Evolutionary conservation across 352 stramenopile genomes (phyloP).

Genomic region (Phytophthora kernoviae): DNA sequence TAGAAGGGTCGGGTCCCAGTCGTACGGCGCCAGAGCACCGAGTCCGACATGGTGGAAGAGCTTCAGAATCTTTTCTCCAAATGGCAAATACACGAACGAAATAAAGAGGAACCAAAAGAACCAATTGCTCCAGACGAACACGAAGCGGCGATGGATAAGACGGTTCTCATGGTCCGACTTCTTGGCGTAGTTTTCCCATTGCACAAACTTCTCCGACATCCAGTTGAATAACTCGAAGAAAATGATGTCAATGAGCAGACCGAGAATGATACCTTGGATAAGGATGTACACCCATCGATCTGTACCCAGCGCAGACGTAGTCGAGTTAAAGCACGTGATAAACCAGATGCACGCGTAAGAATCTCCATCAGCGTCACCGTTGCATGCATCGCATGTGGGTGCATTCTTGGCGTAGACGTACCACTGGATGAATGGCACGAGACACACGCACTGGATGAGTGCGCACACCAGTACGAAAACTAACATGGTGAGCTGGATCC

Average conservation of each 20-base stretch:
- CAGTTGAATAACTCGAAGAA: constrained; percentile 91
- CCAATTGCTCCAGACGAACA: constrained; percentile 93
- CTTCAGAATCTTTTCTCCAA: constrained; percentile 69
- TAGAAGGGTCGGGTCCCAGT: constrained; percentile 71
- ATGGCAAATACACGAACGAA: constrained; percentile 90
- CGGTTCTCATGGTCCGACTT: constrained; percentile 90
- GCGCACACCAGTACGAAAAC: constrained; percentile 80
- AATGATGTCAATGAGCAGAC: constrained; percentile 89
- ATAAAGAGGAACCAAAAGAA: constrained; percentile 93
- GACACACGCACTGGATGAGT: constrained; percentile 79
- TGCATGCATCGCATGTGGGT: constrained; percentile 67
- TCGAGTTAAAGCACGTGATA: constrained; percentile 82
- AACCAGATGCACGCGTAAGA: constrained; percentile 82
- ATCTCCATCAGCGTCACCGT: constrained; percentile 34
- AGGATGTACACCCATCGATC: constrained; percentile 91
- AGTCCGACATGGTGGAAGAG: constrained; percentile 59
- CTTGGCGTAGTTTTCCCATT: constrained; percentile 87
- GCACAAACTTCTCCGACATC: constrained; percentile 87
- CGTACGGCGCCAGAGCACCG: constrained; percentile 64
- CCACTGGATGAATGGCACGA: constrained; percentile 90
- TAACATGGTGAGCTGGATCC: constrained; percentile 88
- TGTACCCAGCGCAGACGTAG: constrained; percentile 72
- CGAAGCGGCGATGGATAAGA: constrained; percentile 85
- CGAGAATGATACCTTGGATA: constrained; percentile 80
- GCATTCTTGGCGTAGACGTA: constrained; percentile 91